phyloP scores from a whole-genome alignment of 2,329 filamentous ascomycete genomes.

The Colletotrichum sp. region DNA sequence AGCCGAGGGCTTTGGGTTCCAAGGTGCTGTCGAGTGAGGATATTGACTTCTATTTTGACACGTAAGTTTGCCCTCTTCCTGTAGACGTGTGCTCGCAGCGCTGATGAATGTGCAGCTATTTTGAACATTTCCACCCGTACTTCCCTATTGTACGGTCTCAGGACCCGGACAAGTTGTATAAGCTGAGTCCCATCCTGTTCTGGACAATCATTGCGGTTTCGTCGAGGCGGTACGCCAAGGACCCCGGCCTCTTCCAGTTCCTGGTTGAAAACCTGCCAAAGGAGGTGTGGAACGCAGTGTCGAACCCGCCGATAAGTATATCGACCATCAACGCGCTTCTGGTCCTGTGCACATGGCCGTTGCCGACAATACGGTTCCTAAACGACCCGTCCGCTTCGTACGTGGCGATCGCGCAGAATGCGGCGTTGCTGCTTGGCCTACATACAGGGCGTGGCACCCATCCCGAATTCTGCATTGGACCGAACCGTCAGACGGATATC shows the following conservation, averaged over 20 bases:
- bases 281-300: constrained; percentile 50
- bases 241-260: constrained; percentile 45
- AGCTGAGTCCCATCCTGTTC: constrained; percentile 53
- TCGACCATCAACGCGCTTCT: constrained; percentile 58
- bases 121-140: constrained; percentile 57
- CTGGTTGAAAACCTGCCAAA: constrained; percentile 51
- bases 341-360: constrained; percentile 56
- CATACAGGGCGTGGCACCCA: constrained; percentile 59
- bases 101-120: constrained; percentile 41
- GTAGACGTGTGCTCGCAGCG: too few species aligned
- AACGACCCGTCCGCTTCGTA: constrained; percentile 56
- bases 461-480: constrained; percentile 50
- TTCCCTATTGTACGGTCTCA: constrained; percentile 55
- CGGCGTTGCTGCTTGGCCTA: constrained; percentile 53
- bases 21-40: constrained; percentile 57
- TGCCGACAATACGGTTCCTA: constrained; percentile 55
- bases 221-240: constrained; percentile 53
- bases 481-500: constrained; percentile 43
- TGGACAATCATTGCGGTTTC: constrained; percentile 60
- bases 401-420: constrained; percentile 50
- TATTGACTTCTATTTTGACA: constrained; percentile 61
- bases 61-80: constrained; percentile 36
- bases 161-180: constrained; percentile 57
- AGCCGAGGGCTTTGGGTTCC: constrained; percentile 51
- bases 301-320: constrained; percentile 47